These are phyloP conservation scores for Aureobasidium sp. DNA, from an alignment of 2,329 filamentous ascomycete genomes.

Conservation along the genomic window DNA sequence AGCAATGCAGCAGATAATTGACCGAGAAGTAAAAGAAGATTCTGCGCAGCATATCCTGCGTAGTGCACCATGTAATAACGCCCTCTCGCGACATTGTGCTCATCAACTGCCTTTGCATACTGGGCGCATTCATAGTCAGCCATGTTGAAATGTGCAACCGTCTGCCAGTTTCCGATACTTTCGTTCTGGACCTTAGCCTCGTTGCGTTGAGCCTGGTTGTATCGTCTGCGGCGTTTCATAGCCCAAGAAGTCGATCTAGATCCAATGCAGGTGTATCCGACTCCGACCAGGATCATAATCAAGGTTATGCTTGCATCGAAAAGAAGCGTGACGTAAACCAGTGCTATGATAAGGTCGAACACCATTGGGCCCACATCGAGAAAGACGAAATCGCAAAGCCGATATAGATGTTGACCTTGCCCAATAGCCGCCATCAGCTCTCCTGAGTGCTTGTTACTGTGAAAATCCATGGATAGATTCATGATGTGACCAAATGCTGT, in stretches of 20 bases:
- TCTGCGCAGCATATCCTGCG: slow-evolving; percentile 36
- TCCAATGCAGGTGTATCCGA: slow-evolving; percentile 49
- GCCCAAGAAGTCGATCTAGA: slow-evolving; percentile 38
- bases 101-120: slow-evolving; percentile 38
- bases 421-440: slow-evolving; percentile 59
- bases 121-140: slow-evolving; percentile 46
- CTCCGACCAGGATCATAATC: slow-evolving; percentile 39
- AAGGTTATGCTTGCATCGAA: slow-evolving; percentile 57
- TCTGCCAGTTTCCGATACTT: slow-evolving; percentile 54
- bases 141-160: slow-evolving; percentile 54
- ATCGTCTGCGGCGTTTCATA: slow-evolving; percentile 24
- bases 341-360: slow-evolving; percentile 54
- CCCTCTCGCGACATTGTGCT: slow-evolving; percentile 29
- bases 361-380: slow-evolving; percentile 57
- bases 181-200: slow-evolving; percentile 52
- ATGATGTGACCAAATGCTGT: slow-evolving; percentile 62
- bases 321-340: slow-evolving; percentile 53
- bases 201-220: slow-evolving; percentile 34
- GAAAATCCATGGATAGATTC: slow-evolving; percentile 63
- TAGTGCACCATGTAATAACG: slow-evolving; percentile 26
- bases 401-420: slow-evolving; percentile 54
- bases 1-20: slow-evolving; percentile 45
- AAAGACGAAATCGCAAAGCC: slow-evolving; percentile 52
- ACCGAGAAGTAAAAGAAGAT: slow-evolving; percentile 42
- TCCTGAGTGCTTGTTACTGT: slow-evolving; percentile 58